Evolutionary conservation across 2,329 filamentous ascomycete genomes (phyloP).

Genomic region (Claviceps sp.): DNA sequence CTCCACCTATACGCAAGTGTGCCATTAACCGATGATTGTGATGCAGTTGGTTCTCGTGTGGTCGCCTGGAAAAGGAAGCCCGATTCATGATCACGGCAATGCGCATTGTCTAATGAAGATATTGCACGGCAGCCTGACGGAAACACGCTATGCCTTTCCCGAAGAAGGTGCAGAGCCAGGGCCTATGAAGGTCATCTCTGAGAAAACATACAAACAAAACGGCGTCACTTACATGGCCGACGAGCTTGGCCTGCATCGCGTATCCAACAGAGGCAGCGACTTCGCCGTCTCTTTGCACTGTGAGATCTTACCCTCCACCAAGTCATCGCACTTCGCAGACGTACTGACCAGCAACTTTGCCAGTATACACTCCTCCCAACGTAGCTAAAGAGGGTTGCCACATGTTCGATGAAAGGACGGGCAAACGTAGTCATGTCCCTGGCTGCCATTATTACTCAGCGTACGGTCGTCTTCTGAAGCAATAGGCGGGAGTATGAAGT

Average conservation of each 20-base stretch:
- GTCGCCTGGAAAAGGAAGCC: slow-evolving; percentile 70
- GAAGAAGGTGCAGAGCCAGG: slow-evolving; percentile 29
- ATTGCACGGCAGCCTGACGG: slow-evolving; percentile 62
- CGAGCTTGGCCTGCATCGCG: slow-evolving; percentile 71
- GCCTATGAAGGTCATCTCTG: slow-evolving; percentile 50
- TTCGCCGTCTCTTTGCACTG: slow-evolving; percentile 74
- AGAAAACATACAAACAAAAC: slow-evolving; percentile 55
- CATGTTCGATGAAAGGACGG: slow-evolving; percentile 66
- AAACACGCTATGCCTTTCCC: slow-evolving; percentile 72
- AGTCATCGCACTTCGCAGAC: slow-evolving; percentile 11
- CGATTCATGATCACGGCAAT: slow-evolving; percentile 80
- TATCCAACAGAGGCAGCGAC: slow-evolving; percentile 62
- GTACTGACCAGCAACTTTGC: slow-evolving; percentile 16
- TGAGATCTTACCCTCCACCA: slow-evolving; percentile 22
- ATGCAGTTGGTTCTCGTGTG: slow-evolving; percentile 71
- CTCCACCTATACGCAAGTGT: not conserved
- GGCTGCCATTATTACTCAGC: slow-evolving; percentile 61
- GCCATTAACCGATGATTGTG: not conserved
- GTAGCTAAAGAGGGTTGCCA: slow-evolving; percentile 71
- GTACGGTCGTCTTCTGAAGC: slow-evolving; percentile 36
- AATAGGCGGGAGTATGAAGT: slow-evolving; percentile 12
- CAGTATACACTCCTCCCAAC: slow-evolving; percentile 78
- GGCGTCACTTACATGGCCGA: slow-evolving; percentile 86
- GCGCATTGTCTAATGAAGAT: slow-evolving; percentile 91
- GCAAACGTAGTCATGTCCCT: slow-evolving; percentile 56